Evolutionary conservation across 106 monocot species (phyloP).

Genomic region (Amphibolis antarctica): DNA sequence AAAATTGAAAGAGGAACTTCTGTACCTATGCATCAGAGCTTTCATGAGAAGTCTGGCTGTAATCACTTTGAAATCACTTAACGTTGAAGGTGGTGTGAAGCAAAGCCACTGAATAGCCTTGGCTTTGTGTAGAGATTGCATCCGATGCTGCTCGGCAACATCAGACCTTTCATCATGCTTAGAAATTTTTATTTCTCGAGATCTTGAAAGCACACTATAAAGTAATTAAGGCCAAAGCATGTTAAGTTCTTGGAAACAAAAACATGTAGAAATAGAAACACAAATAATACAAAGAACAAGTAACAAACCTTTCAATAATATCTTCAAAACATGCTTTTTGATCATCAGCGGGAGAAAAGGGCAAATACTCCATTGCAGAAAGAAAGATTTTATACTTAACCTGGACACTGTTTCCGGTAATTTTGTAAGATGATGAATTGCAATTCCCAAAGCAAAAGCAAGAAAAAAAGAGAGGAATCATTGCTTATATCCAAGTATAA

Average conservation of each 20-base stretch:
- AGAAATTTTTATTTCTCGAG: slow-evolving; percentile 45
- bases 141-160: slow-evolving; percentile 71
- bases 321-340: slow-evolving; percentile 76
- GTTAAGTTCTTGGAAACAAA: not conserved
- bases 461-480: not conserved
- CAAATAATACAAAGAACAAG: not conserved
- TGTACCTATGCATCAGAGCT: slow-evolving; percentile 84
- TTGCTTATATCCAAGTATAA: too few relatives aligned
- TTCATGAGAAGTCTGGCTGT: slow-evolving; percentile 78
- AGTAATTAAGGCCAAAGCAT: slow-evolving; percentile 2
- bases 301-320: slow-evolving; percentile 79
- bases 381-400: slow-evolving; percentile 86
- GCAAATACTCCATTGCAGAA: slow-evolving; percentile 73
- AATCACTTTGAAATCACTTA: slow-evolving; percentile 45
- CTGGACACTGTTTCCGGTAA: slow-evolving; percentile 39
- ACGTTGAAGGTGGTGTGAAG: slow-evolving; percentile 86
- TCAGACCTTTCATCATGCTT: slow-evolving; percentile 43
- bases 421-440: not conserved
- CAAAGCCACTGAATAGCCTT: slow-evolving; percentile 97
- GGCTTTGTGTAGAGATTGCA: slow-evolving; percentile 85
- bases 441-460: not conserved
- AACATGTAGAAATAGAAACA: not conserved
- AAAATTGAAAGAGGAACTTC: not conserved
- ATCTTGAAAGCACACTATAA: slow-evolving; percentile 75
- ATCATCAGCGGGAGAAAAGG: slow-evolving; percentile 60